Conservation (phyloP, 164 flowering plant species). For the Kingdonia uniflora region DNA sequence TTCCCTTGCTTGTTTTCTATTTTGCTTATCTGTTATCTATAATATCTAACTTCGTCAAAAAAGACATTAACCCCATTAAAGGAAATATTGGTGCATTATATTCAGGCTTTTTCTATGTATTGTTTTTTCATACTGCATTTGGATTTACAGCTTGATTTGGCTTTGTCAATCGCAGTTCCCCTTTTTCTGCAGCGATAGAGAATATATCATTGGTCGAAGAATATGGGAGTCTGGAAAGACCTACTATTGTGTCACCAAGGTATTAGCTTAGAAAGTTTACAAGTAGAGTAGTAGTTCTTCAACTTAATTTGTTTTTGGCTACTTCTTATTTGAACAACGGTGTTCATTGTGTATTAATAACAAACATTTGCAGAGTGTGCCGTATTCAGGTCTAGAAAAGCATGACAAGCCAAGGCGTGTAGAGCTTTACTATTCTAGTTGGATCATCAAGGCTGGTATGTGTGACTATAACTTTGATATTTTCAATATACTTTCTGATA, state of each 20-base stretch:
- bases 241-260: slow-evolving; percentile 92
- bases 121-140: not conserved
- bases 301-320: not conserved
- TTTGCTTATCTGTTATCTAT: too few species aligned
- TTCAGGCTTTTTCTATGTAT: not conserved
- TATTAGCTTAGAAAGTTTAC: slow-evolving; percentile 16
- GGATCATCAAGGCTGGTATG: slow-evolving; percentile 79
- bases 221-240: slow-evolving; percentile 86
- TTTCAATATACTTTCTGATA: too few species aligned
- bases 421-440: slow-evolving; percentile 85
- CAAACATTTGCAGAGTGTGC: slow-evolving; percentile 52
- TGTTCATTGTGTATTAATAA: not conserved
- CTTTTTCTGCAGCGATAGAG: slow-evolving; percentile 96
- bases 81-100: too few species aligned
- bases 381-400: slow-evolving; percentile 52
- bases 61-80: too few species aligned
- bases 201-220: slow-evolving; percentile 80
- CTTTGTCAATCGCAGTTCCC: slow-evolving; percentile 64
- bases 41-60: too few species aligned
- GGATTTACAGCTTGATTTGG: slow-evolving; percentile 9
- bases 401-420: slow-evolving; percentile 97
- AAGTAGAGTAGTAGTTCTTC: not conserved
- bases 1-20: too few species aligned
- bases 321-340: not conserved
- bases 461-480: too few species aligned